A percentile compares a stretch with the other conserved stretches of the same genome.
Evolutionary conservation across 2,329 filamentous ascomycete genomes (phyloP).

Genomic region (Pseudogymnoascus sp.): DNA sequence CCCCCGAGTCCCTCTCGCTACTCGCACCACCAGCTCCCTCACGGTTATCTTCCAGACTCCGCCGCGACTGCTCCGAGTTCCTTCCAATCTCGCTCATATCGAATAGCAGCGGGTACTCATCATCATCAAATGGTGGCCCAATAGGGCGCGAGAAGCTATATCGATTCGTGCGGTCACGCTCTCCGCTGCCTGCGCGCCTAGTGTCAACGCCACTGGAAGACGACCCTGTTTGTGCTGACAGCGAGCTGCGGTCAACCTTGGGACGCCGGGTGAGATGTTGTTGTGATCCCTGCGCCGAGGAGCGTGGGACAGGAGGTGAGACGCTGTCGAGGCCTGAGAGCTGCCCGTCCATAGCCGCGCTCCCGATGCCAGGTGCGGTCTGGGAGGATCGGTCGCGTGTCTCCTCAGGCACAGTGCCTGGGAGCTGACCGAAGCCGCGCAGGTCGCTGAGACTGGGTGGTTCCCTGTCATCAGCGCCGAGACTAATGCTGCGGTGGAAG

Average conservation of each 20-base stretch:
- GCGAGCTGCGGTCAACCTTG: constrained; percentile 20
- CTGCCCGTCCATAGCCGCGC: not conserved
- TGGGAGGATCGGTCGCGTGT: constrained; percentile 28
- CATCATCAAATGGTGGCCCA: constrained; percentile 38
- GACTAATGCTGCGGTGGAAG: constrained; percentile 59
- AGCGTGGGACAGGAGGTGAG: not conserved
- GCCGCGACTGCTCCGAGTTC: constrained; percentile 34
- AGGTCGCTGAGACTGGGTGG: constrained; percentile 58
- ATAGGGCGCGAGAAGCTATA: constrained; percentile 38
- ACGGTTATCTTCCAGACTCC: constrained; percentile 49
- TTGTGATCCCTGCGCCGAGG: not conserved
- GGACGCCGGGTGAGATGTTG: constrained; percentile 15
- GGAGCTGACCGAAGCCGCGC: constrained; percentile 40
- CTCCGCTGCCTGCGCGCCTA: constrained; percentile 26
- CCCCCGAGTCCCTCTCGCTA: constrained; percentile 24
- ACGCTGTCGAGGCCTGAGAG: not conserved
- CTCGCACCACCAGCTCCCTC: constrained; percentile 17
- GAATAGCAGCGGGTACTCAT: constrained; percentile 60
- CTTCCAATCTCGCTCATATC: constrained; percentile 65
- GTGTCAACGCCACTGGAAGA: constrained; percentile 25
- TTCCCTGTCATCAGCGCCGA: constrained; percentile 57
- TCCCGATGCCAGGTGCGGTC: constrained; percentile 17
- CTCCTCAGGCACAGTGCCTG: constrained; percentile 32
- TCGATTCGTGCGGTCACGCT: constrained; percentile 31
- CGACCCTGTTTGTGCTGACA: constrained; percentile 23